phyloP scores from a whole-genome alignment of 139 green algal species.

The Volvox africanus region DNA sequence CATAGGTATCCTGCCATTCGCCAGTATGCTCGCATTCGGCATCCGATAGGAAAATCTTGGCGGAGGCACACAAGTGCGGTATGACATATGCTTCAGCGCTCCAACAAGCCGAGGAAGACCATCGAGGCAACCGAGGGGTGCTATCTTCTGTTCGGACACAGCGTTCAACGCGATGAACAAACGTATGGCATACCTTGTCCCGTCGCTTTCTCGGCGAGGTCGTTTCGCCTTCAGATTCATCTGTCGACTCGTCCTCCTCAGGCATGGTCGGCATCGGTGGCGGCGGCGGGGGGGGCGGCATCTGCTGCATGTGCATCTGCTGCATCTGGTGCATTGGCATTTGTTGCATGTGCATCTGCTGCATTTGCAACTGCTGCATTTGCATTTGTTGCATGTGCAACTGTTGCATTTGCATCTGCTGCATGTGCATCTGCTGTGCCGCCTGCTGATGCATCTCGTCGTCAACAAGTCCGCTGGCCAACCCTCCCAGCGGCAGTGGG shows the following conservation, averaged over 20 bases:
- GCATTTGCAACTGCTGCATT: background rate
- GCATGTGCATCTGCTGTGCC: slow-evolving; percentile 1
- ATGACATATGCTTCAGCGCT: too few species aligned
- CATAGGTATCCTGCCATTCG: too few species aligned
- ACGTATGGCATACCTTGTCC: slow-evolving; percentile 8
- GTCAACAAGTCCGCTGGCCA: background rate
- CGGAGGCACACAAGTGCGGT: too few species aligned
- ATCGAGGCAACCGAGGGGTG: too few species aligned
- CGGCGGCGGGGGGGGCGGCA: background rate
- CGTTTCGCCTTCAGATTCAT: slow-evolving; percentile 29
- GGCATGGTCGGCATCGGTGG: background rate
- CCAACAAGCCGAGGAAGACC: too few species aligned
- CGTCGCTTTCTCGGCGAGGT: slow-evolving; percentile 23
- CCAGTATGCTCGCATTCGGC: too few species aligned
- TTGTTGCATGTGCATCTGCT: background rate
- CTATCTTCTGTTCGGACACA: too few species aligned
- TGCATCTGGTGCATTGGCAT: slow-evolving; percentile 19
- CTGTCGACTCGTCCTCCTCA: slow-evolving; percentile 32
- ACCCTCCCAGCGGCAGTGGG: background rate
- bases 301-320: slow-evolving; percentile 6
- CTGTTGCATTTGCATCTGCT: slow-evolving; percentile 22
- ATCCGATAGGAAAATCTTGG: too few species aligned
- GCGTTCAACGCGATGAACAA: too few species aligned
- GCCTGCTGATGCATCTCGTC: slow-evolving; percentile 1
- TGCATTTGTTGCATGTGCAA: slow-evolving; percentile 17